Conservation (phyloP, 192 early-diverging fungal genomes). For the Linnemannia schmuckeri region DNA sequence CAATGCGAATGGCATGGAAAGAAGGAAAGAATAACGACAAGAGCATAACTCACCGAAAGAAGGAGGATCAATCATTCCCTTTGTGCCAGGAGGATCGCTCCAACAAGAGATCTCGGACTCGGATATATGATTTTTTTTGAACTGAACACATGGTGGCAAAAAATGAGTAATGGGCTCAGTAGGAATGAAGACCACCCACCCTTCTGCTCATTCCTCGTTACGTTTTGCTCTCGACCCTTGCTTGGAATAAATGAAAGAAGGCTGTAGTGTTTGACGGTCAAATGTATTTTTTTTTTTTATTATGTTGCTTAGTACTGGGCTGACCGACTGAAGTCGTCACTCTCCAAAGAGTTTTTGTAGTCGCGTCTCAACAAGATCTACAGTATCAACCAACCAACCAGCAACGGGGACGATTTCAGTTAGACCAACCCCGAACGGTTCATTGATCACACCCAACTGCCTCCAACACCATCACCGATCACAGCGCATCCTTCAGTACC, state of each 20-base stretch:
- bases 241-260: no score
- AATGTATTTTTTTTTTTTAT: no score
- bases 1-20: neutral
- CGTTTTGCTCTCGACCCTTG: no score
- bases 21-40: neutral
- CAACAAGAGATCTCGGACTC: no score
- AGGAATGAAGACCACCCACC: no score
- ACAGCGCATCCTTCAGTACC: slow-evolving; percentile 14
- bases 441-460: neutral
- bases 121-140: neutral
- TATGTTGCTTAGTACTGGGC: neutral
- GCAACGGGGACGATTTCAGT: neutral
- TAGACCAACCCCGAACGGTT: neutral
- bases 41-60: neutral
- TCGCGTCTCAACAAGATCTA: neutral
- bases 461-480: neutral
- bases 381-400: neutral
- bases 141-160: neutral
- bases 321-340: neutral
- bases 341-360: neutral
- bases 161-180: neutral
- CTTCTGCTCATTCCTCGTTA: no score
- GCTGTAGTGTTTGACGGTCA: no score
- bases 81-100: no score
- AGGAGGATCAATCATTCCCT: neutral